These are phyloP conservation scores for Akebia trifoliata DNA, from an alignment of 164 flowering plant species.

Conservation along the genomic window DNA sequence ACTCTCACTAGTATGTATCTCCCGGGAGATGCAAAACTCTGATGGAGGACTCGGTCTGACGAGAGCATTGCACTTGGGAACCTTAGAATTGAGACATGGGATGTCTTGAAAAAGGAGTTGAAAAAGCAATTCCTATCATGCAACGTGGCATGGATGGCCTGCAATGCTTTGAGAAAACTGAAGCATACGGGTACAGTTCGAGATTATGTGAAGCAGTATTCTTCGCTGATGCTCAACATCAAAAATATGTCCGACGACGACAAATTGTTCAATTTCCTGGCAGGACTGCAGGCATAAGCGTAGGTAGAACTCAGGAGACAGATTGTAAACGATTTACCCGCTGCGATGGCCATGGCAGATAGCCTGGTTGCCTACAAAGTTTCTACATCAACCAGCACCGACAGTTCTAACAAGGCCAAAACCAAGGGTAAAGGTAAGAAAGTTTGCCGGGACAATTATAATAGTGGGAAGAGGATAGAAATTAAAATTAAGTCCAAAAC, in stretches of 20 bases:
- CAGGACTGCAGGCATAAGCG: neutral
- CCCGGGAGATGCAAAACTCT: neutral
- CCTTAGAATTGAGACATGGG: too few relatives aligned
- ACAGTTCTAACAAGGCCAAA: neutral
- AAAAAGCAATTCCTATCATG: neutral
- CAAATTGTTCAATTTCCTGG: neutral
- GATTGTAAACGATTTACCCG: neutral
- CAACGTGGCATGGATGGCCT: neutral
- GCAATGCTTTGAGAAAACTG: neutral
- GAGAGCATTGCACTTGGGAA: neutral
- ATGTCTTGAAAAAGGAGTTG: neutral
- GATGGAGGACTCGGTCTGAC: neutral
- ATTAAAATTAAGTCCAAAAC: too few relatives aligned
- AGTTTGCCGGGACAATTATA: too few relatives aligned
- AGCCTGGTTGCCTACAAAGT: neutral
- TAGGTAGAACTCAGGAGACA: neutral
- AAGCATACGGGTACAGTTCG: neutral
- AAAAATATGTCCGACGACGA: neutral
- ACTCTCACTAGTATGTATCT: neutral
- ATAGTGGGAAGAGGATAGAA: too few relatives aligned
- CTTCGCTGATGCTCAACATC: neutral
- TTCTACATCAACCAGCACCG: rapidly evolving
- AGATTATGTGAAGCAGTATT: neutral
- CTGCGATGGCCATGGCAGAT: neutral
- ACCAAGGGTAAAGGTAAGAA: neutral